These are phyloP conservation scores for Butyriboletus loyo DNA, from an alignment of 768 basidiomycete species.

Conservation along the genomic window DNA sequence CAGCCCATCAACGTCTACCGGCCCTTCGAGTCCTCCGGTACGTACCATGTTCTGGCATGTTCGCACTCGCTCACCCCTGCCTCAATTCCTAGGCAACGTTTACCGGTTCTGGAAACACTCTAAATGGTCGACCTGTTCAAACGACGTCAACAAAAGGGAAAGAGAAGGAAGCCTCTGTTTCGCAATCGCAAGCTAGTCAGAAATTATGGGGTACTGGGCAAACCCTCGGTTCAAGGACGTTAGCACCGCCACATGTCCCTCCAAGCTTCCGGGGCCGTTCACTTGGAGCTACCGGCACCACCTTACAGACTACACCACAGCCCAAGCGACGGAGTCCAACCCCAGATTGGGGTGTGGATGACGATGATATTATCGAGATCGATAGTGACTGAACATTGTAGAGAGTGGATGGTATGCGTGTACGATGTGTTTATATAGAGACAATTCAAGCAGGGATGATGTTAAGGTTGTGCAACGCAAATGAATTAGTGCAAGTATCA, in stretches of 20 bases:
- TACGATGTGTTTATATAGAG: conserved; percentile 10
- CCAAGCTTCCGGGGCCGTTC: conserved; percentile 34
- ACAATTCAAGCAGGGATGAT: neutral
- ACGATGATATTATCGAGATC: conserved; percentile 80
- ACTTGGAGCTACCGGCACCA: conserved; percentile 52
- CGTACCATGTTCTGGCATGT: conserved; percentile 10
- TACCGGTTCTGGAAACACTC: conserved; percentile 61
- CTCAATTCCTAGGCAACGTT: conserved; percentile 44
- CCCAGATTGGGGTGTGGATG: conserved; percentile 84
- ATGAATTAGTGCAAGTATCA: neutral
- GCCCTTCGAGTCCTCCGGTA: conserved; percentile 30
- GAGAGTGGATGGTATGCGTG: neutral
- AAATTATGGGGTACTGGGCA: conserved; percentile 50
- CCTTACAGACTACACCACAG: conserved; percentile 41
- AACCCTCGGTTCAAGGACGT: conserved; percentile 40
- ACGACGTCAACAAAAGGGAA: conserved; percentile 47
- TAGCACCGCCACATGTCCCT: conserved; percentile 27
- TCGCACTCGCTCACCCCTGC: neutral
- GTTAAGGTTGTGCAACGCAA: neutral
- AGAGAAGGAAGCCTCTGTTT: conserved; percentile 42
- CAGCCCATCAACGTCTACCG: conserved; percentile 23
- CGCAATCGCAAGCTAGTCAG: conserved; percentile 29
- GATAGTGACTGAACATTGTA: conserved; percentile 62
- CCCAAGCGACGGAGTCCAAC: conserved; percentile 53
- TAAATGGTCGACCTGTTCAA: conserved; percentile 50